Conservation (phyloP, 1,284 basidiomycete species). For the Violaceomyces palustris region DNA sequence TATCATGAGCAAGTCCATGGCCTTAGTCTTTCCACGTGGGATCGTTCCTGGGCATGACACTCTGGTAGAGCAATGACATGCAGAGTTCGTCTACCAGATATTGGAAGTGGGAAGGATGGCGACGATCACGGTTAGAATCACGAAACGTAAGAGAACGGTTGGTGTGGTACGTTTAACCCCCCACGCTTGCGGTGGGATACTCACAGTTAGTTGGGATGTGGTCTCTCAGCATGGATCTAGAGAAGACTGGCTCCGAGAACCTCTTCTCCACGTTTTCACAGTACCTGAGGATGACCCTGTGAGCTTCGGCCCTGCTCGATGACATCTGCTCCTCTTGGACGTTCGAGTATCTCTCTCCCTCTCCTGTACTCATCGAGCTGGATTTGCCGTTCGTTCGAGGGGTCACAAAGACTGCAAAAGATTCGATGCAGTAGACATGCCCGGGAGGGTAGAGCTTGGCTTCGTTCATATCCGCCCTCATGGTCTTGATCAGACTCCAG, state of each 20-base stretch:
- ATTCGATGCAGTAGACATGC: conserved; percentile 41
- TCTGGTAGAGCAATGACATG: conserved; percentile 33
- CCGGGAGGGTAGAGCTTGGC: conserved; percentile 43
- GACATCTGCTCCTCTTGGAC: too few species aligned
- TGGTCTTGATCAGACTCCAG: conserved; percentile 45
- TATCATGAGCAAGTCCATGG: too few species aligned
- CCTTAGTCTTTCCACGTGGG: too few species aligned
- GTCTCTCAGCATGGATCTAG: conserved; percentile 40
- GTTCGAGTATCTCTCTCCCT: too few species aligned
- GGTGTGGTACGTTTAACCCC: not conserved
- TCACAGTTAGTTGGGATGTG: conserved; percentile 42
- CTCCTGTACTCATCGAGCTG: too few species aligned
- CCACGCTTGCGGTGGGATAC: conserved; percentile 1
- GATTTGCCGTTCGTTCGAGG: conserved; percentile 8
- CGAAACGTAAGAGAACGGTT: not conserved
- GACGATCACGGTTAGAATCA: not conserved
- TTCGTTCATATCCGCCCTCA: conserved; percentile 37
- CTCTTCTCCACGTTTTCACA: conserved; percentile 56
- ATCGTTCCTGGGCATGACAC: conserved; percentile 10
- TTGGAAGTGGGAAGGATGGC: not conserved
- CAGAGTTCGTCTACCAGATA: conserved; percentile 30
- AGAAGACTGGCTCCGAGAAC: conserved; percentile 56
- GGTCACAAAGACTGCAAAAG: conserved; percentile 39
- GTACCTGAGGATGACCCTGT: conserved; percentile 55
- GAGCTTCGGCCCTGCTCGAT: conserved; percentile 42